Conservation (phyloP, 306 rosid genomes). For the Pyrus bretschneideri region DNA sequence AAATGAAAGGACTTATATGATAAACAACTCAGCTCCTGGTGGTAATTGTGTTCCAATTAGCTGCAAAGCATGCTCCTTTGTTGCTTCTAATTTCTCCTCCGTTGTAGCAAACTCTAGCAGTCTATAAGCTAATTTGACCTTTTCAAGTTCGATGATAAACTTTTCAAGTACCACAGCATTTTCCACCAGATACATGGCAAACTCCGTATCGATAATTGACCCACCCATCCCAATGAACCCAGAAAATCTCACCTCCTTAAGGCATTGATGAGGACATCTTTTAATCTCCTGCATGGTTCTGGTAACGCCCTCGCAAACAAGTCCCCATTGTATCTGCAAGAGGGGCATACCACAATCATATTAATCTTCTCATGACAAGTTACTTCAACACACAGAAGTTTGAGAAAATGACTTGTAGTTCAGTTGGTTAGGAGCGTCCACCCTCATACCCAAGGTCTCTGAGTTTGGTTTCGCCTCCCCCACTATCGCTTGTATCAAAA, state of each 20-base stretch:
- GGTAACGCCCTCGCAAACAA: rapidly evolving
- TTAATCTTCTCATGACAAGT: neutral
- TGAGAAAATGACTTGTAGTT: neutral
- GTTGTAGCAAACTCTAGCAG: neutral
- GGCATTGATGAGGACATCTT: neutral
- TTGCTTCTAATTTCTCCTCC: neutral
- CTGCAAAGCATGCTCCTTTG: neutral
- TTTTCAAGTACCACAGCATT: neutral
- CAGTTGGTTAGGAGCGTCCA: too few species aligned
- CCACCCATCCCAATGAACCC: neutral
- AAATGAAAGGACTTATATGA: neutral
- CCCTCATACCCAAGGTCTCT: too few species aligned
- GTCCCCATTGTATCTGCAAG: neutral
- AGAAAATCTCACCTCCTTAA: neutral
- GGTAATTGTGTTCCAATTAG: neutral
- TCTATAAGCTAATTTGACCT: neutral
- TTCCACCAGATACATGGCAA: neutral
- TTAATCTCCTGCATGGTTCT: neutral
- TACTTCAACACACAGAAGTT: neutral
- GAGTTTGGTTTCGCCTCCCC: too few species aligned
- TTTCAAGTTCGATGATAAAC: neutral
- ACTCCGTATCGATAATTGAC: neutral
- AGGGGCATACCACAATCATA: neutral
- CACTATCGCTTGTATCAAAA: too few species aligned
- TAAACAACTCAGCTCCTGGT: neutral